phyloP scores from a whole-genome alignment of 345 rosid species.

The Draba incana region DNA sequence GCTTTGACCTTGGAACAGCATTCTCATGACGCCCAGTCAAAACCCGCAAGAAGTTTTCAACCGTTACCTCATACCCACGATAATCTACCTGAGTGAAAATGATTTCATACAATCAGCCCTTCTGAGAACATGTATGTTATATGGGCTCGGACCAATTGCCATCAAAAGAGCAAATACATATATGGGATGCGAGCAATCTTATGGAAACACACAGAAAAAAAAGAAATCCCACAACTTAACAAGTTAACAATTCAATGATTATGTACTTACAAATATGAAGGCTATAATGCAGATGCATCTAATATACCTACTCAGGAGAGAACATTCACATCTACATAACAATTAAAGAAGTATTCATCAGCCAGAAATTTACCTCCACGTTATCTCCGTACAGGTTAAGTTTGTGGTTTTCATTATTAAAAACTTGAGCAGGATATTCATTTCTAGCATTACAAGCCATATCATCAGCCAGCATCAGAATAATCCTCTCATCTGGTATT shows the following conservation, averaged over 20 bases:
- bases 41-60: slow-evolving; percentile 87
- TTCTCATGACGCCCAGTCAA: slow-evolving; percentile 87
- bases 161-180: not conserved
- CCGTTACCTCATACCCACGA: slow-evolving; percentile 97
- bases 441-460: slow-evolving; percentile 98
- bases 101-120: slow-evolving; percentile 41
- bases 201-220: not conserved
- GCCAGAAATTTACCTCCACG: slow-evolving; percentile 69
- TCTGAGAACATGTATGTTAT: not conserved
- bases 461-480: slow-evolving; percentile 97
- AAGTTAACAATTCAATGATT: not conserved
- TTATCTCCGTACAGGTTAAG: slow-evolving; percentile 98
- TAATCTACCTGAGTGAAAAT: slow-evolving; percentile 80
- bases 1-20: slow-evolving; percentile 99
- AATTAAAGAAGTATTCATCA: slow-evolving; percentile 1
- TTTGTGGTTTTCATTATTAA: slow-evolving; percentile 92
- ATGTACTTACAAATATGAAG: not conserved
- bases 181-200: not conserved
- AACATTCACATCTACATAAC: not conserved
- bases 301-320: slow-evolving; percentile 4
- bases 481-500: slow-evolving; percentile 94
- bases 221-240: too few relatives aligned
- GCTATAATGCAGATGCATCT: slow-evolving; percentile 4
- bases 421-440: slow-evolving; percentile 95
- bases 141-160: not conserved